Evolutionary conservation across 148 eudicot genomes (phyloP).

Genomic region (Salicornia ramosissima): DNA sequence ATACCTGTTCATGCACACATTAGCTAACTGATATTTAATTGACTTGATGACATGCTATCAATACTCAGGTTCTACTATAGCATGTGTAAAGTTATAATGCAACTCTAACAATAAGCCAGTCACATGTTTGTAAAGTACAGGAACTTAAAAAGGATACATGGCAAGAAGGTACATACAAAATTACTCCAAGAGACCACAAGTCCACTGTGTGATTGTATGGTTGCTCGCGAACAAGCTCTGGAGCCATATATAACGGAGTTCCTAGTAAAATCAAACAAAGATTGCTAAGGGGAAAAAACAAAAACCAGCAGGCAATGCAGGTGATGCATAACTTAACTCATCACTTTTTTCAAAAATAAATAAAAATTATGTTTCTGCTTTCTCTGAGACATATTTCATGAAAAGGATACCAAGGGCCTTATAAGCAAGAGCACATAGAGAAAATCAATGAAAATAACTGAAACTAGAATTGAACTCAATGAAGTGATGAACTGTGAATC

Average conservation of each 20-base stretch:
- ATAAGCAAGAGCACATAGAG: too few species aligned
- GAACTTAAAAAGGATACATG: too few species aligned
- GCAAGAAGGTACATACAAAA: conserved; percentile 56
- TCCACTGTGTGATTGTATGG: conserved; percentile 99
- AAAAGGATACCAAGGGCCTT: too few species aligned
- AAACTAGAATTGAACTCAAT: neutral
- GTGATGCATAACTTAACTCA: neutral
- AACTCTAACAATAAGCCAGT: neutral
- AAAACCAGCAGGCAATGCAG: neutral
- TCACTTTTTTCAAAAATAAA: neutral
- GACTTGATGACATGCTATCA: too few species aligned
- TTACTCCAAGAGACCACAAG: conserved; percentile 98
- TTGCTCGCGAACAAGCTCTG: conserved; percentile 96
- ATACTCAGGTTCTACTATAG: too few species aligned
- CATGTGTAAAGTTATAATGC: neutral
- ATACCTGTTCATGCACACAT: conserved; percentile 56
- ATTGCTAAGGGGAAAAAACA: neutral
- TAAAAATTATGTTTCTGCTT: too few species aligned
- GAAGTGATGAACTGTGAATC: too few species aligned
- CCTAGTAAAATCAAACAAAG: conserved; percentile 36
- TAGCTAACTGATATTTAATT: neutral
- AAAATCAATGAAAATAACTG: neutral
- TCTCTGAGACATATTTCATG: too few species aligned
- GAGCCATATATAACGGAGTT: conserved; percentile 99
- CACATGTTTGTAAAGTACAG: neutral